A percentile compares a stretch with the other conserved stretches of the same genome.
phyloP scores from a whole-genome alignment of 2,329 filamentous ascomycete species.

The Geosmithia morbida region DNA sequence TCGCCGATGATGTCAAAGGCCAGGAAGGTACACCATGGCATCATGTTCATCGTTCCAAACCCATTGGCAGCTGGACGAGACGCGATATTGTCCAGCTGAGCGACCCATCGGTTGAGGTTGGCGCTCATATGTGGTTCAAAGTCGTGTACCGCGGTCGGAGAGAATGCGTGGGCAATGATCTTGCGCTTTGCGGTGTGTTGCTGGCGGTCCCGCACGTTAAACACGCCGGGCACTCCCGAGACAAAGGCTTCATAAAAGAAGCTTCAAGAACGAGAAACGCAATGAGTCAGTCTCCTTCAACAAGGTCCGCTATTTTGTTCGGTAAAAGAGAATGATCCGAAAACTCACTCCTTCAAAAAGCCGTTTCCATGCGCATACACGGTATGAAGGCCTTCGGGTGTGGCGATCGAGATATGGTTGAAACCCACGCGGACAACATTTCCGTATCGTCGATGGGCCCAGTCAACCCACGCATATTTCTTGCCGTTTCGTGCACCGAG shows the following conservation, averaged over 20 bases:
- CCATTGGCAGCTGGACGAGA: slow-evolving; percentile 1
- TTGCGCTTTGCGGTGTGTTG: background rate
- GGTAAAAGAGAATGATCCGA: background rate
- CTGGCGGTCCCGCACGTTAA: slow-evolving; percentile 4
- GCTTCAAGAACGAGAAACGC: background rate
- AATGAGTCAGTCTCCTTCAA: background rate
- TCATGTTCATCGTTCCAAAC: slow-evolving; percentile 4
- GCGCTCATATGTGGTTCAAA: slow-evolving; percentile 4
- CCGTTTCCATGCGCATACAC: slow-evolving; percentile 6
- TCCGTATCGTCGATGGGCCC: slow-evolving; percentile 3
- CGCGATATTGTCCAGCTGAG: slow-evolving; percentile 4
- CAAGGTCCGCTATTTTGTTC: too few species aligned
- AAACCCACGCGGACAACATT: slow-evolving; percentile 4
- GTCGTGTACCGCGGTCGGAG: background rate
- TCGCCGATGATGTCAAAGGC: slow-evolving; percentile 7
- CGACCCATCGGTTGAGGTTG: slow-evolving; percentile 4
- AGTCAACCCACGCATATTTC: slow-evolving; percentile 4
- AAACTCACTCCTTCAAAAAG: slow-evolving; percentile 5
- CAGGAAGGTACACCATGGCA: slow-evolving; percentile 6
- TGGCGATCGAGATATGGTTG: slow-evolving; percentile 6
- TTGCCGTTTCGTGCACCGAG: slow-evolving; percentile 2
- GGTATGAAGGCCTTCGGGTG: slow-evolving; percentile 3
- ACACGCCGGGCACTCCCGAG: slow-evolving; percentile 4
- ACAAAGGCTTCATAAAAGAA: slow-evolving; percentile 5
- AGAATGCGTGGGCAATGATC: slow-evolving; percentile 1